Evolutionary conservation across 805 yeast genomes (phyloP), one percentile per base, ranked within the genome.

Genomic region (Groenewaldozyma salmanticensis): DNA sequence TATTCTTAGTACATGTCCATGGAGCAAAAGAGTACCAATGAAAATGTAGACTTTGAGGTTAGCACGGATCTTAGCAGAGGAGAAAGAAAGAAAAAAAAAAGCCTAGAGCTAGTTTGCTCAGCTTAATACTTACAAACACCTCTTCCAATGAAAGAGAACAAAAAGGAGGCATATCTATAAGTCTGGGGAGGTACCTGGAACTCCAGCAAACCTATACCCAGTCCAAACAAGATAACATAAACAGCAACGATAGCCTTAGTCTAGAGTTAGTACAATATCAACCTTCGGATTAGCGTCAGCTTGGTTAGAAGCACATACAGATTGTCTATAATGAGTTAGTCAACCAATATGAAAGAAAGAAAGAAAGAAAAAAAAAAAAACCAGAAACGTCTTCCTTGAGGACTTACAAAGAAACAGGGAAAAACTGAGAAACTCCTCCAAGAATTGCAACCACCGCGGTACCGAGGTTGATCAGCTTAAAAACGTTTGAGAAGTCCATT

Each of bases 141-240:
- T 50, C 92, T 71, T 7, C 92, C 90, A n/a, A 80, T 58, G 52
- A 77, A 77, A 11, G 81, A 76, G 57, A 68, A 71, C 53, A 73
- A 67, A 53, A 72, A 81, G 16, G 75, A 75, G 36, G 68, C 80
- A 40, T 61, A 60, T 21, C 50, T 65, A 60, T 42, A 58, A 4
- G 75, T 70, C 50, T 70, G 69, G 3, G 71, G 62, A 3, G 77
- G 76, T n/a, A 69, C 66, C 24, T 59, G 59, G 55, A 73, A 72
- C 53, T 74, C 79, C 58, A 54, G 44, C 13, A 46, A 45, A 13
- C 50, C 56, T 21, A 55, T 44, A 13, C 46, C 56, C 20, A 58
- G 38, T 15, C 64, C 64, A 41, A 59, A 54, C 17, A 60, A 38
- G 22, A 57, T 48, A 33, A 54, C 59, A 44, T 54, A 58, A 21